Base-by-base conservation (phyloP, 805 yeast genomes). In the Lachancea meyersii region DNA sequence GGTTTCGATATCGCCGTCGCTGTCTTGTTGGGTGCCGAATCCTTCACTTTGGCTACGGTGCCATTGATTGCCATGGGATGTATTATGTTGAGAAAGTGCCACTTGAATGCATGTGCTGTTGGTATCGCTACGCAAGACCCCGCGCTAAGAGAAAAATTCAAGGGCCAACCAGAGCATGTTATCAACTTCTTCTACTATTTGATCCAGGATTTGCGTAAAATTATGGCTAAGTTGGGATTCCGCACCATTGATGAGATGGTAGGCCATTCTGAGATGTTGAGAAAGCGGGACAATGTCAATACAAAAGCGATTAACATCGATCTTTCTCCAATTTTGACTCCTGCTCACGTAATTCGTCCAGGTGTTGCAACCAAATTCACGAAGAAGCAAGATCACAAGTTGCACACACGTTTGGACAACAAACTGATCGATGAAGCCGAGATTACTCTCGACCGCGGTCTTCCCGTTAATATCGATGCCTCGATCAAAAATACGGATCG, bases 91-190 rank as follows among this genome's bases (percentile, higher is more conserved):
- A 78, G 96, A 69, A 86, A 84, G 72, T 86, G 97, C 63, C 97
- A 91, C 65, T 71, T 86, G 47, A 86, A 86, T 70, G 79, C 95
- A 31, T 91, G 98, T 68, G 96, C 98, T 22, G 98, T 91, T 38
- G 98, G 98, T 69, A 86, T 91, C 70, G 98, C 98, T 35, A 91
- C 98, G 23, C 98, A 93, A 68, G 97, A 91, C 65, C 97, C 97
- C 16, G 86, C 80, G 52, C 75, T 91, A 53, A 79, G 98, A 69
- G 78, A 78, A 68, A 93, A 91, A 68, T 91, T 91, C 69, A 74
- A 77, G 58, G 98, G 98, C 61, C 89, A 96, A 39, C 98, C 98
- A 40, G 98, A 91, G 70, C 97, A 91, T 61, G 97, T 91, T 46
- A 89, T 91, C 68, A 91, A 91, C 75, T 93, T 91, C 75, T 93